Evolutionary conservation across 2,329 filamentous ascomycete species (phyloP).

Genomic region (Fusarium nematophilum): DNA sequence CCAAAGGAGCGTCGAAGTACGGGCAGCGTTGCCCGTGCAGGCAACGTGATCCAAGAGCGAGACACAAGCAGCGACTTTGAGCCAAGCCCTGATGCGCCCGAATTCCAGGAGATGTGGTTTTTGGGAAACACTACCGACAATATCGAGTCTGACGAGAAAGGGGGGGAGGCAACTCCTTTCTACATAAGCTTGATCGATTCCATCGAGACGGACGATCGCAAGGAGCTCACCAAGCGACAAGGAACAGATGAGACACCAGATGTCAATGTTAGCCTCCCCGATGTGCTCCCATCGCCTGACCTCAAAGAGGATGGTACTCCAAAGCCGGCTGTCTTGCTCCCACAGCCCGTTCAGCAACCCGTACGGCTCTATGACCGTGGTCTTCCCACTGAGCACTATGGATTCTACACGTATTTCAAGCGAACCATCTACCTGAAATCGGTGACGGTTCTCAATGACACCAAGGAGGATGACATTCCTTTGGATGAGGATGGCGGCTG

Average conservation of each 20-base stretch:
- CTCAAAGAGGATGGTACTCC: constrained; percentile 77
- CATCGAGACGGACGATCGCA: constrained; percentile 48
- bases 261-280: constrained; percentile 43
- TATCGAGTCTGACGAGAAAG: constrained; percentile 73
- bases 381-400: constrained; percentile 84
- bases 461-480: constrained; percentile 54
- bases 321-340: constrained; percentile 77
- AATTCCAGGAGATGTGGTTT: constrained; percentile 79
- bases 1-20: constrained; percentile 41
- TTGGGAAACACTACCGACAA: constrained; percentile 88
- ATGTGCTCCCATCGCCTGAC: constrained; percentile 71
- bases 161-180: constrained; percentile 89
- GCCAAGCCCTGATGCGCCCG: constrained; percentile 68
- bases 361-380: constrained; percentile 88
- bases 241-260: constrained; percentile 25
- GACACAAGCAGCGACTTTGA: constrained; percentile 49
- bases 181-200: constrained; percentile 79
- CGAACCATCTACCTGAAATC: constrained; percentile 85
- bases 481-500: constrained; percentile 68
- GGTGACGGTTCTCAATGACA: constrained; percentile 59
- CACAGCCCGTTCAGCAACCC: constrained; percentile 78
- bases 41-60: constrained; percentile 35
- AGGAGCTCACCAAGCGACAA: constrained; percentile 40
- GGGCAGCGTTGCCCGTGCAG: constrained; percentile 40
- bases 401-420: constrained; percentile 93